These are phyloP conservation scores for Nicotiana benthamiana DNA, from an alignment of 257 asterid genomes.

Conservation along the genomic window DNA sequence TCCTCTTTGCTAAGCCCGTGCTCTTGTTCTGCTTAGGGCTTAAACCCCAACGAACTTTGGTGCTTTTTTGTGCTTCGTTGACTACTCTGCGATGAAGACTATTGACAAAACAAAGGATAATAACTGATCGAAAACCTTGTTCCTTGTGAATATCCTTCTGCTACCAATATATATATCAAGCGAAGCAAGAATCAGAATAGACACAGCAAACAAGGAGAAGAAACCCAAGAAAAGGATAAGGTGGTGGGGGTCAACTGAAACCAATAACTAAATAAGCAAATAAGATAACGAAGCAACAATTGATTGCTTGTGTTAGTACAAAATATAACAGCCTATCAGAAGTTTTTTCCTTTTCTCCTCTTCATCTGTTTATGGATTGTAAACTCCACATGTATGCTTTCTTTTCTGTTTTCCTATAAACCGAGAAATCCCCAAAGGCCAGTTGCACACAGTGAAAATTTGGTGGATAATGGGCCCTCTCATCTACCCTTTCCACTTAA, in stretches of 20 bases:
- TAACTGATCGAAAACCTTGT: neutral
- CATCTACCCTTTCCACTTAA: neutral
- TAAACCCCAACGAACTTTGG: neutral
- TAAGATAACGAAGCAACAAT: neutral
- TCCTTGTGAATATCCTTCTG: neutral
- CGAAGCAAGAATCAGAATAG: neutral
- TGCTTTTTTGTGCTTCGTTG: neutral
- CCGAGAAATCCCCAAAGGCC: neutral
- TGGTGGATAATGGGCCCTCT: neutral
- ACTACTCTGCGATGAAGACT: neutral
- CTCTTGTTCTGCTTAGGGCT: neutral
- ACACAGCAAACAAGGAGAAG: neutral
- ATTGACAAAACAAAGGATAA: slow-evolving; percentile 2
- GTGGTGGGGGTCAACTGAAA: neutral
- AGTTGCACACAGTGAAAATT: neutral
- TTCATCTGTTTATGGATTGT: neutral
- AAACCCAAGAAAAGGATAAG: neutral
- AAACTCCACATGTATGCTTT: neutral
- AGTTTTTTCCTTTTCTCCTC: neutral
- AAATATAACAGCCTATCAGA: neutral
- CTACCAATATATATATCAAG: neutral
- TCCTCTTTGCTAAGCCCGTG: neutral
- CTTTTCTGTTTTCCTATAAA: neutral
- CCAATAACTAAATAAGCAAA: neutral
- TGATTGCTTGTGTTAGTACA: neutral